A percentile compares a stretch with the other conserved stretches of the same genome.
phyloP scores from a whole-genome alignment of 768 basidiomycete species.

The Suillus subalutaceus region DNA sequence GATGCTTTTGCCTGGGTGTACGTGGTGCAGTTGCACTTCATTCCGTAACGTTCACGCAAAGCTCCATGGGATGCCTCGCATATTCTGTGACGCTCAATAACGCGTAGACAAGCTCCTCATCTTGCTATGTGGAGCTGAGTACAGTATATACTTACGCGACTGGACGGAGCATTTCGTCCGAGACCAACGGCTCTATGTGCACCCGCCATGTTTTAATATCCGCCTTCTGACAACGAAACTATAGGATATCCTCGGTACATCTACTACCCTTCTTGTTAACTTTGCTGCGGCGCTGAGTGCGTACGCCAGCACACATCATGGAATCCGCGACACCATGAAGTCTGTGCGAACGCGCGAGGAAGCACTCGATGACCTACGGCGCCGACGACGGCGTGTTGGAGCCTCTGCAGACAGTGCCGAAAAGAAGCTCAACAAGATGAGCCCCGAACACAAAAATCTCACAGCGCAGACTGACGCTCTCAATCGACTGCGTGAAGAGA shows the following conservation, averaged over 20 bases:
- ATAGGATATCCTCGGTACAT: conserved; percentile 77
- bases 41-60: neutral
- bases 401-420: conserved; percentile 82
- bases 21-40: conserved; percentile 2
- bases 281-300: conserved; percentile 67
- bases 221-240: neutral
- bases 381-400: conserved; percentile 65
- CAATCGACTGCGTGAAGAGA: conserved; percentile 73
- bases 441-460: conserved; percentile 84
- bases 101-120: neutral
- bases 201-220: neutral
- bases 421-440: conserved; percentile 89
- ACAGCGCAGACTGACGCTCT: conserved; percentile 71
- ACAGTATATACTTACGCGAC: neutral
- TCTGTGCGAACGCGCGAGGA: conserved; percentile 85
- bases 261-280: conserved; percentile 65
- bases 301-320: conserved; percentile 71
- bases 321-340: conserved; percentile 71
- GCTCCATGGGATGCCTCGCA: neutral
- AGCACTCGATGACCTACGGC: conserved; percentile 72
- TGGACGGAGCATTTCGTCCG: neutral
- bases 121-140: neutral
- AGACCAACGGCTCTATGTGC: neutral
- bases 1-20: conserved; percentile 11
- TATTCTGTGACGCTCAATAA: neutral